These are phyloP conservation scores for Eimeria acervulina DNA, from an alignment of 169 alveolate genomes.

Conservation along the genomic window DNA sequence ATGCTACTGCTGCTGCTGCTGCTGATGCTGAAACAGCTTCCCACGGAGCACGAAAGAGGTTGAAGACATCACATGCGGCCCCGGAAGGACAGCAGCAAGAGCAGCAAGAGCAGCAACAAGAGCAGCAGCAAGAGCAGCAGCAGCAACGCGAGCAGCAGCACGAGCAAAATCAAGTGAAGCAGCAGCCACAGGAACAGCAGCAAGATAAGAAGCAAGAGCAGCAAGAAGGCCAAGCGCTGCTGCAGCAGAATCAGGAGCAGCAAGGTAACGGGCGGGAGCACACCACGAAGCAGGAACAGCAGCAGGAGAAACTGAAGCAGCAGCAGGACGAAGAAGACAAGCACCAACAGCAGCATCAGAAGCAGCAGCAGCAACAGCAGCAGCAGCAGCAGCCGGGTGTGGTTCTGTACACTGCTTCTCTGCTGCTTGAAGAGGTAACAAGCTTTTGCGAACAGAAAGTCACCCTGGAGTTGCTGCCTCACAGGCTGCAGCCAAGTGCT, in stretches of 20 bases:
- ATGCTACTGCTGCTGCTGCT: background rate
- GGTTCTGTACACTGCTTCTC: background rate
- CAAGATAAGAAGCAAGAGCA: background rate
- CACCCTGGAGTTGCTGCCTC: conserved; percentile 11
- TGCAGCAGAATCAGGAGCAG: background rate
- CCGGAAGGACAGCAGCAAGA: background rate
- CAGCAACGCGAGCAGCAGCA: no score
- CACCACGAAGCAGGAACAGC: background rate
- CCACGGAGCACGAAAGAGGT: background rate
- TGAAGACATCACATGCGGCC: background rate
- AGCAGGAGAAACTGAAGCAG: no score
- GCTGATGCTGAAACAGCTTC: background rate
- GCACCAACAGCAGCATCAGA: background rate
- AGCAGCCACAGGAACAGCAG: background rate
- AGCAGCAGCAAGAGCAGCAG: background rate
- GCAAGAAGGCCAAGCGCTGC: background rate
- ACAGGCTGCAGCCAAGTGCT: background rate
- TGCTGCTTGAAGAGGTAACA: conserved; percentile 1
- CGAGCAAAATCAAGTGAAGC: background rate
- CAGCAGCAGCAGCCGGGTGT: conserved; percentile 10
- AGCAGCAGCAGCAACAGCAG: background rate
- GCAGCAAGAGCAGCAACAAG: background rate
- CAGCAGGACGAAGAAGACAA: background rate
- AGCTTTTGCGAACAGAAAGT: conserved; percentile 37
- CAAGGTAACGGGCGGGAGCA: no score